Evolutionary conservation across 805 yeast genomes (phyloP).

Genomic region (Yamadazyma sp.): DNA sequence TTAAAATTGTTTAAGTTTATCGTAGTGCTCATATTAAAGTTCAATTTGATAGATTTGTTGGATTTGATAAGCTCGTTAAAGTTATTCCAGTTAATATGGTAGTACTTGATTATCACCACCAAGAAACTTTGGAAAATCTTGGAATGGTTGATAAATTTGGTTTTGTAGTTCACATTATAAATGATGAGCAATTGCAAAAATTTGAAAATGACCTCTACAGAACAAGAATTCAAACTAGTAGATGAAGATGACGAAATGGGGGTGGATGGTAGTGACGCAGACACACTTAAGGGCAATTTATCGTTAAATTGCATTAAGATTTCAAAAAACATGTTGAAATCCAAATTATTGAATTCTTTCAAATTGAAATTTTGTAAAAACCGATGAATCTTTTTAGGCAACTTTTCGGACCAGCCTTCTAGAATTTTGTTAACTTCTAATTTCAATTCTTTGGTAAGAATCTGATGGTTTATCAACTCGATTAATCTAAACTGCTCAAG

Average conservation of each 20-base stretch:
- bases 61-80: conserved; percentile 30
- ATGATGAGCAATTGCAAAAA: conserved; percentile 35
- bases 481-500: conserved; percentile 29
- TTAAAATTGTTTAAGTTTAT: conserved; percentile 37
- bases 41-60: conserved; percentile 39
- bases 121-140: conserved; percentile 34
- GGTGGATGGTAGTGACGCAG: conserved; percentile 40
- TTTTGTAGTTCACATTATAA: conserved; percentile 34
- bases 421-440: conserved; percentile 26
- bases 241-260: conserved; percentile 25
- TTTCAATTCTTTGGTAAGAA: conserved; percentile 30
- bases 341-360: conserved; percentile 35
- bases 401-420: conserved; percentile 26
- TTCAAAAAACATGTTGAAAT: conserved; percentile 31
- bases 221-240: conserved; percentile 22
- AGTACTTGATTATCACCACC: conserved; percentile 34
- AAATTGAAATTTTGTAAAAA: conserved; percentile 23
- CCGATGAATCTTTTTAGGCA: conserved; percentile 22
- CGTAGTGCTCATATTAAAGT: conserved; percentile 32
- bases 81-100: conserved; percentile 44
- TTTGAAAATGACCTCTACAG: conserved; percentile 30
- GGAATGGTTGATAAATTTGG: conserved; percentile 27
- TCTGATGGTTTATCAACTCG: conserved; percentile 33
- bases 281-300: conserved; percentile 41
- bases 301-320: conserved; percentile 40